Base-by-base conservation (phyloP, 2,329 filamentous ascomycete species). In the Diplodia scrobiculata region DNA sequence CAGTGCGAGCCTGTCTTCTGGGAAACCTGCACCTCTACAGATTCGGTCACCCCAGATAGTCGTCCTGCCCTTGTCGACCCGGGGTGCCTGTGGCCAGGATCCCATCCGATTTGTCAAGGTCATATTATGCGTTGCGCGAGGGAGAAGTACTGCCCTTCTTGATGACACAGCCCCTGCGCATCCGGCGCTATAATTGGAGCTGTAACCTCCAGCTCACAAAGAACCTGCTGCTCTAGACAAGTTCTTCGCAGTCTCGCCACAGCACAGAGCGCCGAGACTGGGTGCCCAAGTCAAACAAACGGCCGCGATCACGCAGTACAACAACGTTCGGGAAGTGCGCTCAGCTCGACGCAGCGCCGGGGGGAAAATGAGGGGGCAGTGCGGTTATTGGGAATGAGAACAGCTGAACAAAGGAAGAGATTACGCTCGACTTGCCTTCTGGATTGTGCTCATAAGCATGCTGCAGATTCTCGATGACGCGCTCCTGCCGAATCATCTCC, bases 401-500 rank as follows among this genome's bases (percentile, higher is more conserved):
- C 32, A 34, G 36, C 13, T 38, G 25, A 60, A 45, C 32, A 65
- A 66, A 60, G 53, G 47, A 52, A 45, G 34, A 58, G 36, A 67
- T 21, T 32, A 27, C 54, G 19, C 54, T 48, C 17, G 48, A 79
- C 84, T 72, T 80, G 96, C 94, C 94, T 86, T 98, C 95, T 0
- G 95, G 95, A 73, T 96, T 97, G 79, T 98, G 89, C 79, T 98
- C 94, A 85, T 97, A 94, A 50, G 95, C 95, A 79, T 93, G 95
- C 75, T 98, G 92, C 68, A 98, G 79, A 74, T 99, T 99, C 80
- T 97, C 92, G 78, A 94, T 92, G 53, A 99, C 94, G 17, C 89
- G 85, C 79, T 98, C 91, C 79, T 97, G 91, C 65, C 95, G 89
- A 74, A 99, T 99, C 79, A 98, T 96, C 80, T 99, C 95, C 75